Evolutionary conservation across 2,329 filamentous ascomycete species (phyloP).

Genomic region (Penicillium sp.): DNA sequence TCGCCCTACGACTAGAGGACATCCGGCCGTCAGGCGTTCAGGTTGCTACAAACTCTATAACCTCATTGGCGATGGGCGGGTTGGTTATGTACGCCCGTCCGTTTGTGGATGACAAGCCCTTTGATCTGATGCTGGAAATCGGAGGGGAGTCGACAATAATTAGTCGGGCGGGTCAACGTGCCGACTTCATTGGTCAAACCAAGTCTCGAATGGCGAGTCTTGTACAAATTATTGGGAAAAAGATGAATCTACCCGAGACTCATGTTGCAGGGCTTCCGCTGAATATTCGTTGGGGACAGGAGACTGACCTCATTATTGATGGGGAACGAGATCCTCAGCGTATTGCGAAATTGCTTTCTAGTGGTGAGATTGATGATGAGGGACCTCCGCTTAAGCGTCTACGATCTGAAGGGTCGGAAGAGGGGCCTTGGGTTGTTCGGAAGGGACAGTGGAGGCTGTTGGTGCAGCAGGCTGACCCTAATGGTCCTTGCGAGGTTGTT

Average conservation of each 20-base stretch:
- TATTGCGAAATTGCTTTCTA: conserved; percentile 34
- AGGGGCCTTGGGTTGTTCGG: conserved; percentile 60
- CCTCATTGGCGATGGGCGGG: conserved; percentile 47
- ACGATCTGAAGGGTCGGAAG: conserved; percentile 46
- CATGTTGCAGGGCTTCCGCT: conserved; percentile 65
- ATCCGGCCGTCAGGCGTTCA: conserved; percentile 83
- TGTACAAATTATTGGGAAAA: conserved; percentile 77
- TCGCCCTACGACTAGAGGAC: conserved; percentile 77
- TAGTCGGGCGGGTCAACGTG: conserved; percentile 56
- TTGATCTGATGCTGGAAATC: conserved; percentile 79
- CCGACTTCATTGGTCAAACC: conserved; percentile 71
- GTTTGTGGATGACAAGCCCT: conserved; percentile 72
- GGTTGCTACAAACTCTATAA: conserved; percentile 44
- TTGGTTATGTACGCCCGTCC: conserved; percentile 82
- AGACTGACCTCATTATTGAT: conserved; percentile 45
- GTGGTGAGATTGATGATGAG: conserved; percentile 23
- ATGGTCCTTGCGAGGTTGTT: conserved; percentile 63
- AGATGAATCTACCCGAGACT: conserved; percentile 66
- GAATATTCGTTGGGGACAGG: conserved; percentile 60
- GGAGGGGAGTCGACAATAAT: conserved; percentile 64
- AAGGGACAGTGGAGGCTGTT: conserved; percentile 72
- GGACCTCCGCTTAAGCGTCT: conserved; percentile 35
- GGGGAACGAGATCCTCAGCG: conserved; percentile 28
- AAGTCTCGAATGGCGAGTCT: conserved; percentile 70
- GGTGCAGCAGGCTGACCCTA: conserved; percentile 59